Evolutionary conservation across 441 rosid species (phyloP).

Genomic region (Melianthus villosus): DNA sequence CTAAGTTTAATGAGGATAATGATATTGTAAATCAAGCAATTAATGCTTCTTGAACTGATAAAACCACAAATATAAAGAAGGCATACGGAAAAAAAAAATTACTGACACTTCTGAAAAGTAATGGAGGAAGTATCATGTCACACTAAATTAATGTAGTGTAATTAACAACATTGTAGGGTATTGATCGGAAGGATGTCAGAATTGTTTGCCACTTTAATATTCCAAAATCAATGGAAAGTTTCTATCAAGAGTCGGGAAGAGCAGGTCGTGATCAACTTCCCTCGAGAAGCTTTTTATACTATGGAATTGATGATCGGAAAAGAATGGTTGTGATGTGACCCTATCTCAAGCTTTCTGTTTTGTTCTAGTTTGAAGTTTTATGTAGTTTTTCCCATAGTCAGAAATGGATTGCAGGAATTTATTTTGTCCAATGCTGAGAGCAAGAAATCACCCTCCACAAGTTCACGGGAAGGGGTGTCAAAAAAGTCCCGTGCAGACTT

Average conservation of each 20-base stretch:
- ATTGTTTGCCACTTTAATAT: slow-evolving; percentile 80
- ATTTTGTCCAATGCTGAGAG: slow-evolving; percentile 44
- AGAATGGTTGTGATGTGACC: slow-evolving; percentile 41
- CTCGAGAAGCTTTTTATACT: slow-evolving; percentile 68
- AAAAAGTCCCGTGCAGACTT: slow-evolving; percentile 54
- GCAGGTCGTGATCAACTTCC: slow-evolving; percentile 95
- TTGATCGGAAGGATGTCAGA: slow-evolving; percentile 89
- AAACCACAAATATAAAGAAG: too few species aligned
- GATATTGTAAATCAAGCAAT: too few species aligned
- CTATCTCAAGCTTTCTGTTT: too few species aligned
- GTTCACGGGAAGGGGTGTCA: slow-evolving; percentile 23
- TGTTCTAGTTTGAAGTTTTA: too few species aligned
- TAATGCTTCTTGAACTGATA: too few species aligned
- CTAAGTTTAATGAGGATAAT: too few species aligned
- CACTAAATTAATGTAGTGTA: too few species aligned
- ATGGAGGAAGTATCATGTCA: slow-evolving; percentile 3
- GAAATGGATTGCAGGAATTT: slow-evolving; percentile 52
- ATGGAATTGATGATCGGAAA: slow-evolving; percentile 76
- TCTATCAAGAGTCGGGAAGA: slow-evolving; percentile 96
- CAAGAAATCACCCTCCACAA: slow-evolving; percentile 40
- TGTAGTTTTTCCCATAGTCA: too few species aligned
- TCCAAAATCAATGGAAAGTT: slow-evolving; percentile 92
- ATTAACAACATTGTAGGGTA: slow-evolving; percentile 82
- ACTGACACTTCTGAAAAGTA: too few species aligned
- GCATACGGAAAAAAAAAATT: too few species aligned